phyloP scores from a whole-genome alignment of 805 yeast genomes.

The Myxozyma geophila region DNA sequence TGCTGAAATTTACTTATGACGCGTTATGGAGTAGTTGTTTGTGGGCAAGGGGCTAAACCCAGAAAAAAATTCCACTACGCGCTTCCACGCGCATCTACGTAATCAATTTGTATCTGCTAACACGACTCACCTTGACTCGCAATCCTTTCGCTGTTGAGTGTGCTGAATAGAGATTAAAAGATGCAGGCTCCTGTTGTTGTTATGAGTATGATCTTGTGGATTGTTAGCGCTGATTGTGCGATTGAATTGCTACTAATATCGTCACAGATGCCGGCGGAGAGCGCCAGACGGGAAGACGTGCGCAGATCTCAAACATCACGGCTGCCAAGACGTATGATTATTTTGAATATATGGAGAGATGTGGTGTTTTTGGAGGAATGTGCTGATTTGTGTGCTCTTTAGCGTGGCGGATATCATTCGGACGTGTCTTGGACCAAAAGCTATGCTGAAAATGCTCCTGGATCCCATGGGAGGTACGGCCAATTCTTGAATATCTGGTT shows the following conservation, averaged over 20 bases:
- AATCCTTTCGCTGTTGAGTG: neutral
- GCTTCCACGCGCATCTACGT: slow-evolving; percentile 17
- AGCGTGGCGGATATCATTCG: slow-evolving; percentile 92
- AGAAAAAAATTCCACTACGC: slow-evolving; percentile 18
- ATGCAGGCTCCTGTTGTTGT: slow-evolving; percentile 88
- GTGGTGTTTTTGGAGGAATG: neutral
- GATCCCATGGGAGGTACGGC: slow-evolving; percentile 73
- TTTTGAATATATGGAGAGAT: neutral
- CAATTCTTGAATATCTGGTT: neutral
- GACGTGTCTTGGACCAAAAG: slow-evolving; percentile 98
- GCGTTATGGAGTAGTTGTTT: neutral
- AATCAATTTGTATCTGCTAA: neutral
- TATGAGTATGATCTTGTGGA: slow-evolving; percentile 53
- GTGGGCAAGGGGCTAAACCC: slow-evolving; percentile 7
- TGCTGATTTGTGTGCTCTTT: neutral
- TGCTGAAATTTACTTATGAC: slow-evolving; percentile 7
- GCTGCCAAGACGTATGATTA: slow-evolving; percentile 85
- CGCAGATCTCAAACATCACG: slow-evolving; percentile 94
- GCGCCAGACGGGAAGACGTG: slow-evolving; percentile 95
- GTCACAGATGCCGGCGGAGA: slow-evolving; percentile 56
- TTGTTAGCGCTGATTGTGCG: neutral
- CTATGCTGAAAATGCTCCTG: slow-evolving; percentile 95
- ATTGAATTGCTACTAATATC: neutral
- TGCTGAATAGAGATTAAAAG: neutral
- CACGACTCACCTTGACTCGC: neutral